Evolutionary conservation across 176 grass and related monocot species (phyloP).

Genomic region (Urochloa ruziziensis): DNA sequence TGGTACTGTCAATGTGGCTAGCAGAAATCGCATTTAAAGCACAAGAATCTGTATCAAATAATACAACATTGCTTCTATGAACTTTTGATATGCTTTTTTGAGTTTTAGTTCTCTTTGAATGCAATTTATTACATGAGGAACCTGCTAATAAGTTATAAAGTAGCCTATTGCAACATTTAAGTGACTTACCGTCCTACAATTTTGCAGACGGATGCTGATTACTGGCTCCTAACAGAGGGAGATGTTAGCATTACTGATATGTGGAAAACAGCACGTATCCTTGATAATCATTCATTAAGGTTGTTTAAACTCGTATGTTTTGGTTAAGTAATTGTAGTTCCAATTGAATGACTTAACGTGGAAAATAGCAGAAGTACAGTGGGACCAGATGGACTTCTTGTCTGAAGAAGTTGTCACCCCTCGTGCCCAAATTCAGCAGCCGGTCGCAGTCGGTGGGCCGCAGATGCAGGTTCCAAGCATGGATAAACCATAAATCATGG

Average conservation of each 20-base stretch:
- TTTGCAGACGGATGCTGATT: slow-evolving; percentile 93
- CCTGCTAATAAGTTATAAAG: background rate
- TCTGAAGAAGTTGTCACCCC: slow-evolving; percentile 65
- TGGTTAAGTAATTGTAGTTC: background rate
- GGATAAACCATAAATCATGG: slow-evolving; percentile 28
- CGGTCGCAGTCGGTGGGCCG: slow-evolving; percentile 9
- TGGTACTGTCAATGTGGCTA: background rate
- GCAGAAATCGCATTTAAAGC: background rate
- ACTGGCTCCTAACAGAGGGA: slow-evolving; percentile 87
- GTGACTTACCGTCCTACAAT: slow-evolving; percentile 25
- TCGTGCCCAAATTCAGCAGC: slow-evolving; percentile 42
- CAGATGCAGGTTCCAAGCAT: slow-evolving; percentile 39
- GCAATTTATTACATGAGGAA: background rate
- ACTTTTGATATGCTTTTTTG: background rate
- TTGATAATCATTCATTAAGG: slow-evolving; percentile 34
- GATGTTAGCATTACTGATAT: slow-evolving; percentile 90
- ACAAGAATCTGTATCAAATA: background rate
- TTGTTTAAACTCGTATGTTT: slow-evolving; percentile 3
- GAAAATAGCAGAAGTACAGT: slow-evolving; percentile 78
- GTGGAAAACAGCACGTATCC: slow-evolving; percentile 86
- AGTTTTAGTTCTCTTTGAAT: slow-evolving; percentile 2
- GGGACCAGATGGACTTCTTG: slow-evolving; percentile 75
- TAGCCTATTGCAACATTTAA: background rate
- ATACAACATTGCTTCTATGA: slow-evolving; percentile 5
- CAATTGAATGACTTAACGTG: slow-evolving; percentile 52